Conservation (phyloP, 257 asterid genomes). For the Nicotiana tabacum region DNA sequence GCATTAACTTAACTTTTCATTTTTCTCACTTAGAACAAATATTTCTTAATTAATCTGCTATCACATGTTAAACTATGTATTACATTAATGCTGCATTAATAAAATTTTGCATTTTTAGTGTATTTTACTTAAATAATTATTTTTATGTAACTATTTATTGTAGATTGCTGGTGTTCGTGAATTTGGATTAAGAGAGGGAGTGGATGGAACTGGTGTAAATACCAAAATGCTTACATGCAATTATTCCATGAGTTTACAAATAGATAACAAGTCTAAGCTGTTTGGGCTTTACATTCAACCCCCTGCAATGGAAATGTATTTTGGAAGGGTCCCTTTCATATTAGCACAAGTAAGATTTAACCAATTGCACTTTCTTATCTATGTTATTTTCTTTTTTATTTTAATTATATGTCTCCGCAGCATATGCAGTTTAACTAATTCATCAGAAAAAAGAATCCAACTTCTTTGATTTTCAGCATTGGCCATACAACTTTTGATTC, state of each 20-base stretch:
- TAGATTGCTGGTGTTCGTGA: constrained; percentile 49
- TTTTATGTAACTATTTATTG: background rate
- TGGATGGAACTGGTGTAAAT: constrained; percentile 67
- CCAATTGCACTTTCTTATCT: background rate
- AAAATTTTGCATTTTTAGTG: too few relatives aligned
- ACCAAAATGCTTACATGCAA: constrained; percentile 71
- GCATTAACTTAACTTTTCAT: background rate
- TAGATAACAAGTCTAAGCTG: constrained; percentile 65
- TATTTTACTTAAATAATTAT: background rate
- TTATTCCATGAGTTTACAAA: constrained; percentile 31
- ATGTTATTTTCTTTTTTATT: background rate
- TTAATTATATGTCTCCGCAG: background rate
- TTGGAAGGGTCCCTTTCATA: constrained; percentile 55
- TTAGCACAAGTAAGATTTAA: constrained; percentile 41
- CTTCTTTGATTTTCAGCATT: background rate
- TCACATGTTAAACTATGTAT: too few relatives aligned
- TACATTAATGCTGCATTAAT: too few relatives aligned
- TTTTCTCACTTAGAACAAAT: too few relatives aligned
- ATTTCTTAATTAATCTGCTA: too few relatives aligned
- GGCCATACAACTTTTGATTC: too few relatives aligned
- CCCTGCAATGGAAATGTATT: constrained; percentile 34
- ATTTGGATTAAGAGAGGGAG: constrained; percentile 63
- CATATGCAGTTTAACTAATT: background rate
- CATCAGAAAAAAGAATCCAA: background rate
- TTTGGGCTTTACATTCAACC: constrained; percentile 64